Percentiles rank a stretch among this genome's conserved stretches.
phyloP scores from a whole-genome alignment of 306 rosid genomes.

The Vicia sativa region DNA sequence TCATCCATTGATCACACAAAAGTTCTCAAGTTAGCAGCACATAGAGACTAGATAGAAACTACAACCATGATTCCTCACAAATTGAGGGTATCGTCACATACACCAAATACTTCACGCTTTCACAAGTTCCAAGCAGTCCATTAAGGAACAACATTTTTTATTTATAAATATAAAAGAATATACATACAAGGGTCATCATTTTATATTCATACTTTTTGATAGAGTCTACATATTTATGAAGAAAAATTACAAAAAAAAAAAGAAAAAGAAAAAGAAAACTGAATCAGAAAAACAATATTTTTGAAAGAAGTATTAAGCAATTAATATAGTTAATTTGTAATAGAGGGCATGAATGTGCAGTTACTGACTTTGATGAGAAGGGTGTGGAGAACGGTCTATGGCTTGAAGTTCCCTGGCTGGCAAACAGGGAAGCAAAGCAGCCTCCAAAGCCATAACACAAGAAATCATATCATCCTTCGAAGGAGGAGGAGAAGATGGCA shows the following conservation, averaged over 20 bases:
- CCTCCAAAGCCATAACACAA: slow-evolving; percentile 77
- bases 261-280: too few relatives aligned
- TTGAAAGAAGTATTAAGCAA: slow-evolving; percentile 15
- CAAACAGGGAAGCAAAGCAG: slow-evolving; percentile 95
- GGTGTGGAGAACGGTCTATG: slow-evolving; percentile 91
- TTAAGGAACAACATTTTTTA: not conserved
- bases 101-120: not conserved
- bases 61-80: not conserved
- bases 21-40: slow-evolving; percentile 7
- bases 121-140: slow-evolving; percentile 8
- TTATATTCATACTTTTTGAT: too few relatives aligned
- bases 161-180: not conserved
- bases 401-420: slow-evolving; percentile 98
- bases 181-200: not conserved
- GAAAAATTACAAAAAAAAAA: slow-evolving; percentile 7
- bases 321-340: not conserved
- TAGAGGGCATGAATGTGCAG: too few relatives aligned
- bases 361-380: slow-evolving; percentile 92
- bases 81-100: not conserved
- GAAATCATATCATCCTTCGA: slow-evolving; percentile 79
- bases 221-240: not conserved
- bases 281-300: not conserved
- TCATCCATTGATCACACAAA: slow-evolving; percentile 12
- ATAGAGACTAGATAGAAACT: not conserved
- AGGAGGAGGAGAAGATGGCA: slow-evolving; percentile 61